Evolutionary conservation across 371 early-diverging fungal genomes (phyloP).

Genomic region (Mortierella sp.): DNA sequence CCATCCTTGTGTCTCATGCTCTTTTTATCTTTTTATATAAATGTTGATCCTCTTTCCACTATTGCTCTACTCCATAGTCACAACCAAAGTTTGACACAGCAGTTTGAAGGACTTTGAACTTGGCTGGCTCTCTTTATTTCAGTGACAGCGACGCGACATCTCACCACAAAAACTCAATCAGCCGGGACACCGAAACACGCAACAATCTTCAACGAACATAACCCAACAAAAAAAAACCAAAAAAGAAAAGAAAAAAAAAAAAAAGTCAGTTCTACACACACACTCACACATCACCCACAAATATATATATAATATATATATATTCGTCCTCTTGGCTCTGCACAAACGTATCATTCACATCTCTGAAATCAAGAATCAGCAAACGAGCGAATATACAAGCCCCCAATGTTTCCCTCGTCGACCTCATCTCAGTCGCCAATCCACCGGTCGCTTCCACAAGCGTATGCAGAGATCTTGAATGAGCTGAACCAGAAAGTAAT

Average conservation of each 20-base stretch:
- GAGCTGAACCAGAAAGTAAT: conserved; percentile 72
- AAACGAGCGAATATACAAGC: neutral
- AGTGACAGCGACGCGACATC: conserved; percentile 5
- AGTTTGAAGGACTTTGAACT: neutral
- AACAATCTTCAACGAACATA: neutral
- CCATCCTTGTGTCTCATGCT: neutral
- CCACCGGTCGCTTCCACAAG: conserved; percentile 57
- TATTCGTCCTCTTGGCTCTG: neutral
- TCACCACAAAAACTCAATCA: neutral
- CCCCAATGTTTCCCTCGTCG: conserved; percentile 54
- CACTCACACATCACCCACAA: too few relatives aligned
- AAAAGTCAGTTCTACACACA: neutral
- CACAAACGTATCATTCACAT: neutral
- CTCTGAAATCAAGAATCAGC: neutral
- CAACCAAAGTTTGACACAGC: neutral
- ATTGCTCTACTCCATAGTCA: neutral
- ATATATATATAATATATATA: neutral
- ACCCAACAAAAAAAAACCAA: neutral
- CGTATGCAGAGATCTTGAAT: conserved; percentile 71
- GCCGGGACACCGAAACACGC: neutral
- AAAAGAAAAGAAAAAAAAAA: neutral
- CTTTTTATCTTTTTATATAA: neutral
- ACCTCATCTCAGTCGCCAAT: conserved; percentile 55
- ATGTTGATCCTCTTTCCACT: too few relatives aligned
- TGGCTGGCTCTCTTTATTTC: neutral